Conservation (phyloP, 129 eudicot species). For the Smallanthus sonchifolius region DNA sequence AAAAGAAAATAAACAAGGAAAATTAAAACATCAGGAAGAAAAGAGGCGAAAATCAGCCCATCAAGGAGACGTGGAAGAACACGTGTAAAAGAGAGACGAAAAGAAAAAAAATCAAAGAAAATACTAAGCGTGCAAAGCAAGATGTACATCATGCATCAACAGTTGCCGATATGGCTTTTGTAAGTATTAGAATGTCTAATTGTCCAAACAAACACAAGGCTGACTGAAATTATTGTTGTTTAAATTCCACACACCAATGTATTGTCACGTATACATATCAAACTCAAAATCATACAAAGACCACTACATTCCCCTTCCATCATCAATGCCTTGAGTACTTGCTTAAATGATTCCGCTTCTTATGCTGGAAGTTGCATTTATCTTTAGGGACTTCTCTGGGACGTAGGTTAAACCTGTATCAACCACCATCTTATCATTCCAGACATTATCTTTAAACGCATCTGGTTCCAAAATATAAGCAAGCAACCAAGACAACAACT, state of each 20-base stretch:
- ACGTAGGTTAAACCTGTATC: constrained; percentile 64
- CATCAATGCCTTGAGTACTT: not conserved
- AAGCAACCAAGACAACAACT: no score
- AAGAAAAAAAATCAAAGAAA: no score
- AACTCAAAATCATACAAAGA: constrained; percentile 27
- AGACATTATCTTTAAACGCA: not conserved
- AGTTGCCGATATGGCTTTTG: not conserved
- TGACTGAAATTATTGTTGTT: constrained; percentile 8
- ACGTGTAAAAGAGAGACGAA: no score
- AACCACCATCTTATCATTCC: not conserved
- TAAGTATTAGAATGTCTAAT: not conserved
- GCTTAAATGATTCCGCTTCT: constrained; percentile 51
- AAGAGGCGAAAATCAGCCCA: no score
- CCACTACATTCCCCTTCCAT: constrained; percentile 15
- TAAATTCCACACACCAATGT: constrained; percentile 18
- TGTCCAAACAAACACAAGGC: not conserved
- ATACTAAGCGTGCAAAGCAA: no score
- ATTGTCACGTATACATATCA: not conserved
- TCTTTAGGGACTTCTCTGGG: constrained; percentile 86
- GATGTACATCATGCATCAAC: no score
- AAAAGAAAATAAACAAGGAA: no score
- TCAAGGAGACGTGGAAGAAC: no score
- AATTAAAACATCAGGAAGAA: no score
- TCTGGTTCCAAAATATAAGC: not conserved
- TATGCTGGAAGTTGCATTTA: constrained; percentile 87